Percentiles rank a stretch among this genome's conserved stretches.
These are phyloP conservation scores for Spraguea lophii DNA, from an alignment of 371 early-diverging fungal species.

Conservation along the genomic window DNA sequence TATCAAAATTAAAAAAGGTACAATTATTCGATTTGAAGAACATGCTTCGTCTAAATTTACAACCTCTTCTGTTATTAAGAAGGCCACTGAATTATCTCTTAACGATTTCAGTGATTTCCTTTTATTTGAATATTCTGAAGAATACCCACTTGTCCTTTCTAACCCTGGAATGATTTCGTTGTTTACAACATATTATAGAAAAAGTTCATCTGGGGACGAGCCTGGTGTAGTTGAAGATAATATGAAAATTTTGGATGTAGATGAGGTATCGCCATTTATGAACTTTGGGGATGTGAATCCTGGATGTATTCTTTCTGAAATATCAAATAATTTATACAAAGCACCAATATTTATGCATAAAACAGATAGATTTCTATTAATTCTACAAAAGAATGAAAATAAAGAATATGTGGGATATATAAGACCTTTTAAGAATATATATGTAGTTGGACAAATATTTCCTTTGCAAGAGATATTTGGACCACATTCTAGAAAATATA, in stretches of 20 bases:
- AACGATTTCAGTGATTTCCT: conserved; percentile 63
- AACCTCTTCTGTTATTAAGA: conserved; percentile 64
- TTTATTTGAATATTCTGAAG: conserved; percentile 81
- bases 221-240: background rate
- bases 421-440: conserved; percentile 61
- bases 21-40: too few relatives aligned
- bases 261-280: conserved; percentile 84
- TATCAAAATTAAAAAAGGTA: background rate
- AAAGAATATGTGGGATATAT: conserved; percentile 56
- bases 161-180: conserved; percentile 90
- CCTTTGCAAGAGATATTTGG: conserved; percentile 81
- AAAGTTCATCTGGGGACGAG: conserved; percentile 47
- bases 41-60: conserved; percentile 48
- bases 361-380: conserved; percentile 29
- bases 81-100: conserved; percentile 63
- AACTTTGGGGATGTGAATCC: conserved; percentile 60
- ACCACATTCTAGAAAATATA: conserved; percentile 82
- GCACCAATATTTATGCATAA: conserved; percentile 77
- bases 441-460: conserved; percentile 81
- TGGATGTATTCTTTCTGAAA: conserved; percentile 61
- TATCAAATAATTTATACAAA: conserved; percentile 80
- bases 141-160: conserved; percentile 77
- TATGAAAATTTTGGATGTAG: conserved; percentile 58
- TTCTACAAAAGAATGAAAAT: conserved; percentile 48
- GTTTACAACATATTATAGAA: conserved; percentile 81